Evolutionary conservation across 2,329 filamentous ascomycete species (phyloP).

Genomic region (Aspergillus udagawae): DNA sequence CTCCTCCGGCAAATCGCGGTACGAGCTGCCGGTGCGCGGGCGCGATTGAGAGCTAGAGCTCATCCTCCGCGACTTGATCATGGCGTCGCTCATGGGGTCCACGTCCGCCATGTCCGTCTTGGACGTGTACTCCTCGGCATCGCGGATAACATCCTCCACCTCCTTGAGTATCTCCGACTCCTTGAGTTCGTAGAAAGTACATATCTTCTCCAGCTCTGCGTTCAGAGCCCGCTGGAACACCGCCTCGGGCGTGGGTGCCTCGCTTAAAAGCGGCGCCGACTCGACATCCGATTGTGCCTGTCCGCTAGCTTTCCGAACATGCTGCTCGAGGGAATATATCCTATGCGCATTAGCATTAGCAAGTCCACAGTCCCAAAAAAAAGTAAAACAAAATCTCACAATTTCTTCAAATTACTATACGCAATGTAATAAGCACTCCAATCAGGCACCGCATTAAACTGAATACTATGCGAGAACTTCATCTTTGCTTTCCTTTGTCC

Average conservation of each 20-base stretch:
- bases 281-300: slow-evolving; percentile 65
- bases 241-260: slow-evolving; percentile 66
- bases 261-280: slow-evolving; percentile 73
- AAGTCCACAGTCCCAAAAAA: slow-evolving; percentile 1
- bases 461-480: slow-evolving; percentile 99
- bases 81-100: slow-evolving; percentile 39
- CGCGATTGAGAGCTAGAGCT: slow-evolving; percentile 41
- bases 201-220: slow-evolving; percentile 89
- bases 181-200: slow-evolving; percentile 83
- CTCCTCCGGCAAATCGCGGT: slow-evolving; percentile 48
- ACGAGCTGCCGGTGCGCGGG: slow-evolving; percentile 47
- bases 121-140: slow-evolving; percentile 66
- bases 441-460: slow-evolving; percentile 99
- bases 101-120: slow-evolving; percentile 47
- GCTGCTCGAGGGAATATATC: slow-evolving; percentile 93
- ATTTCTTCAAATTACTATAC: slow-evolving; percentile 98
- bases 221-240: slow-evolving; percentile 80
- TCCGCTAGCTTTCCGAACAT: slow-evolving; percentile 59
- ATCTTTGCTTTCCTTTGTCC: slow-evolving; percentile 70
- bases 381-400: slow-evolving; percentile 55
- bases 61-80: slow-evolving; percentile 40
- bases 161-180: slow-evolving; percentile 83
- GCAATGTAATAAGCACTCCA: slow-evolving; percentile 98
- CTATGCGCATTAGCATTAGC: slow-evolving; percentile 42
- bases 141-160: slow-evolving; percentile 69